Percentiles rank a stretch among this genome's conserved stretches.
Evolutionary conservation across 1,284 basidiomycete species (phyloP).

Genomic region (Rhodotorula mucilaginosa): DNA sequence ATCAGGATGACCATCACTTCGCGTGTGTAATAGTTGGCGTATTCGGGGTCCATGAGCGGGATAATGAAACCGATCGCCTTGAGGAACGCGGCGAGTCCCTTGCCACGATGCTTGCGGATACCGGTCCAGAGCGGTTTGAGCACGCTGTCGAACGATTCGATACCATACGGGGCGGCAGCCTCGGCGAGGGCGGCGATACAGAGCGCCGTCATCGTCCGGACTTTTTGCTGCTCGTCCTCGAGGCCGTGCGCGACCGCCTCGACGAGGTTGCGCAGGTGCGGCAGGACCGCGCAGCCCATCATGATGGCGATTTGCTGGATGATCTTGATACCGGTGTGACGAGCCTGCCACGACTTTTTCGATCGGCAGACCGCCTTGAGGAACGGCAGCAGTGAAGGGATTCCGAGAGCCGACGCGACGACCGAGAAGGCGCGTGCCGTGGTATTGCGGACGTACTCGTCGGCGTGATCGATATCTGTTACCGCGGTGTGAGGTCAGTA

Average conservation of each 20-base stretch:
- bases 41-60: slow-evolving; percentile 99
- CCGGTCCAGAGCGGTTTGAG: slow-evolving; percentile 98
- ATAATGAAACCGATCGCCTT: slow-evolving; percentile 99
- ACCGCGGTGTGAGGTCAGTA: background rate
- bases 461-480: slow-evolving; percentile 93
- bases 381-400: slow-evolving; percentile 95
- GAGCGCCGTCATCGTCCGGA: slow-evolving; percentile 97
- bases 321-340: slow-evolving; percentile 98
- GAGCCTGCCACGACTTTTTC: slow-evolving; percentile 99
- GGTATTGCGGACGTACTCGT: slow-evolving; percentile 99
- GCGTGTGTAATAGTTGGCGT: slow-evolving; percentile 95
- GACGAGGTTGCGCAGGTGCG: slow-evolving; percentile 93
- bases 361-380: slow-evolving; percentile 96
- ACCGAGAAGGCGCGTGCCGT: slow-evolving; percentile 99
- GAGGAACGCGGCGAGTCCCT: slow-evolving; percentile 94
- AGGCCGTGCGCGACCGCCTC: slow-evolving; percentile 95
- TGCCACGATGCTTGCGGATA: slow-evolving; percentile 95
- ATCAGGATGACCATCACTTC: slow-evolving; percentile 97
- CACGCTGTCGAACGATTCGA: slow-evolving; percentile 98
- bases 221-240: slow-evolving; percentile 97
- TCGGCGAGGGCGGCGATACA: slow-evolving; percentile 95
- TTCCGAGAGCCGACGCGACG: slow-evolving; percentile 96
- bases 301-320: slow-evolving; percentile 99
- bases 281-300: slow-evolving; percentile 99
- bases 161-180: slow-evolving; percentile 96